Base-by-base conservation (phyloP, 352 stramenopile genomes). In the Blastocystis sp. region DNA sequence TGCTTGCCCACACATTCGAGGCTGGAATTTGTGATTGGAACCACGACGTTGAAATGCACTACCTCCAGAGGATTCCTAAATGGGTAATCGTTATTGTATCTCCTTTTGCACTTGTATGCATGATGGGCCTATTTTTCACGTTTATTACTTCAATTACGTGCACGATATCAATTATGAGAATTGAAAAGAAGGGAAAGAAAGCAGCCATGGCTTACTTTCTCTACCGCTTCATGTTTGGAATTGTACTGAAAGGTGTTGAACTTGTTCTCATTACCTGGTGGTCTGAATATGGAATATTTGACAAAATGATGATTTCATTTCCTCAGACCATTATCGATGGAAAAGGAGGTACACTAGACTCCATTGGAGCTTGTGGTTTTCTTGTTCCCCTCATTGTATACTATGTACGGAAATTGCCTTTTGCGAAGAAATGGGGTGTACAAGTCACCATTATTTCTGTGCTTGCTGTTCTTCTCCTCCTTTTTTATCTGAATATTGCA, bases 141-240 rank as follows among this genome's bases (percentile, higher is more conserved):
- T 83, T 83, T 46, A 83, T 83, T 46, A 83, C 71, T 19, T 66
- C 71, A 14, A 83, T 83, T n/a, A 63, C 71, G 35, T 83, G 71
- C 43, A 65, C 71, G n/a, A 83, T 83, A n/a, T 65, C 27, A n/a
- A 43, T 83, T 12, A 66, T 83, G n/a, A 27, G 52, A 29, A 83
- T 83, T 51, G 71, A 83, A 56, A 83, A 59, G 46, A 61, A 83
- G 29, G 71, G 71, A 27, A 65, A 63, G 27, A 43, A 54, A 12
- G 71, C 71, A 16, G 71, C 66, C 24, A 66, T 83, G 71, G n/a
- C 42, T 1, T 83, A 83, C 27, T 63, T 83, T 24, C 52, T 83
- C 5, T 83, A 83, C 29, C 71, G 71, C 24, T 66, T 83, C n/a
- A 54, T 59, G 29, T 83, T 83, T 63, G 71, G 42, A 24, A 16